phyloP scores from a whole-genome alignment of 257 asterid species.

The Penstemon newberryi region DNA sequence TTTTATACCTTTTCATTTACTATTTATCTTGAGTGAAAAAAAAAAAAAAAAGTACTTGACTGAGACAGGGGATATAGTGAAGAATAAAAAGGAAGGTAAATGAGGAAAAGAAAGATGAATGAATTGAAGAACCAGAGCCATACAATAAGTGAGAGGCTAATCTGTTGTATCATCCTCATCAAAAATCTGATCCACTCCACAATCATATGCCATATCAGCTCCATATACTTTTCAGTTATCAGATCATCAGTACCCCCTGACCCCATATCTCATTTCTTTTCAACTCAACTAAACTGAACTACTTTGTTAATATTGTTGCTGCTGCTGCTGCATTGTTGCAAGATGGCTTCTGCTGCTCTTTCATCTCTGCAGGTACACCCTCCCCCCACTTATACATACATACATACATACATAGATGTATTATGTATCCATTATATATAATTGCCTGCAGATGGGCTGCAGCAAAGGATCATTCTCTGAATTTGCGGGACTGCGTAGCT shows the following conservation, averaged over 20 bases:
- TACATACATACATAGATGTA: not conserved
- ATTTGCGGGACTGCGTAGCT: conserved; percentile 71
- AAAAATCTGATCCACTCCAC: conserved; percentile 62
- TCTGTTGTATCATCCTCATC: conserved; percentile 49
- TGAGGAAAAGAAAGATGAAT: not conserved
- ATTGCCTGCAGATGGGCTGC: conserved; percentile 51
- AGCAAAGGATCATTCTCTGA: conserved; percentile 78
- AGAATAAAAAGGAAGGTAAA: not conserved
- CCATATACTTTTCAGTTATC: conserved; percentile 21
- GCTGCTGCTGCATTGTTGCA: conserved; percentile 31
- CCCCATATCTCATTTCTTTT: conserved; percentile 11
- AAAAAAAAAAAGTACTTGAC: no score
- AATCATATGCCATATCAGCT: conserved; percentile 27
- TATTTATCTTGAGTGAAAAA: no score
- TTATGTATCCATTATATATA: not conserved
- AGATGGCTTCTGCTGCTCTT: conserved; percentile 86
- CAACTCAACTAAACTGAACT: not conserved
- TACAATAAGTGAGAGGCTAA: conserved; percentile 79
- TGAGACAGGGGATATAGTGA: no score
- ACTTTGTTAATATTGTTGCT: conserved; percentile 16
- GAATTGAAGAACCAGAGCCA: conserved; percentile 53
- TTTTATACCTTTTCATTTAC: no score
- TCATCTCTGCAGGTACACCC: conserved; percentile 72
- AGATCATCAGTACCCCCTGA: conserved; percentile 23
- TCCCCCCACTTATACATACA: not conserved